Percentiles rank a stretch among this genome's conserved stretches.
Conservation (phyloP, 345 rosid genomes). For the Arabidopsis thaliana region DNA sequence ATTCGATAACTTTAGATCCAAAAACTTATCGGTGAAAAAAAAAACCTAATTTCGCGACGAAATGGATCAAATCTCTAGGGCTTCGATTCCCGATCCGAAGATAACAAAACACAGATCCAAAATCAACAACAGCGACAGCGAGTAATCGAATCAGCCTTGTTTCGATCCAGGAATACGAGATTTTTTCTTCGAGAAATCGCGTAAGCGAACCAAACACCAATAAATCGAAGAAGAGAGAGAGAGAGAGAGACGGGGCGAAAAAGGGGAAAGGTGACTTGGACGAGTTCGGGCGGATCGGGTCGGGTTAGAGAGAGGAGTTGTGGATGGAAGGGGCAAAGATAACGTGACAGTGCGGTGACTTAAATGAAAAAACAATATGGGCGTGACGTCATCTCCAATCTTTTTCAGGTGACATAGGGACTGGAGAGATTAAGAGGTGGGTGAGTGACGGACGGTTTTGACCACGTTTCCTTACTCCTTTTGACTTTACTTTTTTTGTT, state of each 20-base stretch:
- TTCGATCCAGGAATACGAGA: neutral
- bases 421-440: conserved; percentile 5
- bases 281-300: neutral
- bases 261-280: neutral
- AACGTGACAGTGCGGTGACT: neutral
- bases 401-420: conserved; percentile 4
- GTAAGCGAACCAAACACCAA: neutral
- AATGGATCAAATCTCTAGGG: conserved; percentile 27
- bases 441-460: conserved; percentile 1
- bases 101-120: neutral
- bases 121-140: neutral
- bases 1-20: too few relatives aligned
- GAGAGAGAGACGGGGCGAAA: neutral
- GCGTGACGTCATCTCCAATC: neutral
- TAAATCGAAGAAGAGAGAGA: neutral
- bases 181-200: neutral
- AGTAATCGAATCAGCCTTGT: neutral
- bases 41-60: conserved; percentile 32
- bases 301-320: neutral
- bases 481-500: neutral
- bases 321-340: neutral
- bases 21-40: neutral
- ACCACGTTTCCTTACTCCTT: neutral
- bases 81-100: neutral
- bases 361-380: neutral